Base-by-base conservation (phyloP, 306 rosid species). In the Canavalia ensiformis region DNA sequence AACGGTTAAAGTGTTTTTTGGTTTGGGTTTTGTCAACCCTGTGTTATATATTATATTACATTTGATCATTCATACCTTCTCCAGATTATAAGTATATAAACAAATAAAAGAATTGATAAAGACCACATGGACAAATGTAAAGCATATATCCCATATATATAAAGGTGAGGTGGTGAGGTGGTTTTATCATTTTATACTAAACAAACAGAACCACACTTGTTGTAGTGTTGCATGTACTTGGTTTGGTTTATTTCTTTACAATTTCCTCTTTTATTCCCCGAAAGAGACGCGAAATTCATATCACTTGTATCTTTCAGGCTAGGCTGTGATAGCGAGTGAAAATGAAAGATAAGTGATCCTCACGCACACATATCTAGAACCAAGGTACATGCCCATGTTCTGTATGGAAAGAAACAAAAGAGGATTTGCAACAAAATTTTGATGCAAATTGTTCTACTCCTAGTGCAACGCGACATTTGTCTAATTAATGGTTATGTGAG, bases 301-400 rank as follows among this genome's bases (percentile, higher is more conserved):
- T 70, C 82, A 68, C 79, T 85, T 70, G 84, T 85, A 75, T 80
- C 85, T 62, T 77, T 78, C 88, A 82, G 28, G 81, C 77, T 73
- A 44, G 63, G 77, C 59, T 56, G 86, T 86, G 67, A 54, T 57
- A 2, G 39, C n/a, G 70, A 82, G 35, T 80, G 89, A 88, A 68
- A 88, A 74, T 30, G 91, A 86, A 86, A 77, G 81, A 76, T 39
- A 68, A 56, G 66, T 59, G 28, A 64, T 78, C 50, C 64, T 80
- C 76, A 70, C 25, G 58, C 85, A 70, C 30, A 75, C 78, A 59
- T 6, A 34, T 62, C 82, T 68, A 18, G 49, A 67, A 59, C 2
- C 49, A 5, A 31, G 59, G 57, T 31, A 74, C 75, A 55, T 13
- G 42, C 74, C 58, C 75, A 65, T 72, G 64, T 65, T 82, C 59